Conservation (phyloP, 2,329 filamentous ascomycete genomes). For the Hyphodiscus sp. region DNA sequence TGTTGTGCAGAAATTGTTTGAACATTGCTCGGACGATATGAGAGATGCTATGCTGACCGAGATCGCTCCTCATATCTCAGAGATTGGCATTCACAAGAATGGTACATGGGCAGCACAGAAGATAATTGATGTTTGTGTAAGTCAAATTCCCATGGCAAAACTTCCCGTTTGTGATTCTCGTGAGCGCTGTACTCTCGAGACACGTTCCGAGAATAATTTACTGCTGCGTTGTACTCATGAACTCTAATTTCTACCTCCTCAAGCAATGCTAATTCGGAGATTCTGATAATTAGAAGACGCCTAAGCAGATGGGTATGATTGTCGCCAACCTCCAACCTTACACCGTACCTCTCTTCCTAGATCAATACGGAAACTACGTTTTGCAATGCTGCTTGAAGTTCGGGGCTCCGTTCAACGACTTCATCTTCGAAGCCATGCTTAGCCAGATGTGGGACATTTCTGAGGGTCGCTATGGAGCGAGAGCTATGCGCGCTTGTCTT, state of each 20-base stretch:
- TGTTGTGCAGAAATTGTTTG: constrained; percentile 98
- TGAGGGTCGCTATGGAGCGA: constrained; percentile 88
- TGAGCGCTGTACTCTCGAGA: too few relatives aligned
- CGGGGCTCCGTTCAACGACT: constrained; percentile 81
- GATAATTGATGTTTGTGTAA: constrained; percentile 83
- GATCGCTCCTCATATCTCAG: constrained; percentile 86
- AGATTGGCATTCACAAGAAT: constrained; percentile 98
- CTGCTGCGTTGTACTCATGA: too few relatives aligned
- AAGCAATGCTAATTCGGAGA: too few relatives aligned
- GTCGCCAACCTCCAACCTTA: constrained; percentile 80
- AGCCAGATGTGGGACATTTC: constrained; percentile 88
- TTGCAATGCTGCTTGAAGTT: constrained; percentile 95
- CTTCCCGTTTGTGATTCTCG: too few relatives aligned
- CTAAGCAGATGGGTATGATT: constrained; percentile 75
- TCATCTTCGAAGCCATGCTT: constrained; percentile 97
- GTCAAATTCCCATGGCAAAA: too few relatives aligned
- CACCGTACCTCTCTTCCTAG: constrained; percentile 84
- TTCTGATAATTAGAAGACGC: constrained; percentile 49
- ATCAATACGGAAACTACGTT: constrained; percentile 98
- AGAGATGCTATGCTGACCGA: constrained; percentile 87
- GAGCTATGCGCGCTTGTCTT: constrained; percentile 92
- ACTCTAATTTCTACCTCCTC: too few relatives aligned
- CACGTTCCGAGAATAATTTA: too few relatives aligned
- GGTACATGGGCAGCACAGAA: constrained; percentile 99
- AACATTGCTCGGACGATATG: constrained; percentile 84